These are phyloP conservation scores for Ogataea glucozyma DNA, from an alignment of 805 yeast genomes.

Conservation along the genomic window DNA sequence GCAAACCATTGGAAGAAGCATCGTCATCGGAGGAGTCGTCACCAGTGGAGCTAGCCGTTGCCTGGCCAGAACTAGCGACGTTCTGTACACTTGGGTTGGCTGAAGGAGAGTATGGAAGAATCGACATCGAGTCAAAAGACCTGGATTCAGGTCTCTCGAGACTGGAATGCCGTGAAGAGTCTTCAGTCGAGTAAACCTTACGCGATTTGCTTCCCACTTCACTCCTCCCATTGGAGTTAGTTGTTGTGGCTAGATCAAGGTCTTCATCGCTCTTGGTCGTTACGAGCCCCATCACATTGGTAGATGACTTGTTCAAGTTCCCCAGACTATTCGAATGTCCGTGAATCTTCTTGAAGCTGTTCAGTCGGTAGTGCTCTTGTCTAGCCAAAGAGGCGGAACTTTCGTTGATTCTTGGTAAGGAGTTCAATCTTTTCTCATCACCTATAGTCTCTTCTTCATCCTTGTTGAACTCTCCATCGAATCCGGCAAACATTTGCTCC, in stretches of 20 bases:
- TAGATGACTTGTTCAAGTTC: constrained; percentile 8
- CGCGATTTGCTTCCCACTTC: not conserved
- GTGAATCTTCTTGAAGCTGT: constrained; percentile 21
- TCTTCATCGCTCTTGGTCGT: constrained; percentile 18
- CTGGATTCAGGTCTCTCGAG: constrained; percentile 8
- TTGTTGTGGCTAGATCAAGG: constrained; percentile 1
- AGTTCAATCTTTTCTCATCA: constrained; percentile 20
- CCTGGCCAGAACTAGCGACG: not conserved
- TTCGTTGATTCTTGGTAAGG: constrained; percentile 26
- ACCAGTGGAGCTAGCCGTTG: constrained; percentile 1
- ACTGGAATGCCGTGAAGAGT: constrained; percentile 13
- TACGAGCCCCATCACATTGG: constrained; percentile 6
- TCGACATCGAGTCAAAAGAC: constrained; percentile 19
- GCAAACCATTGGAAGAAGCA: constrained; percentile 11
- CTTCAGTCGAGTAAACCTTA: not conserved
- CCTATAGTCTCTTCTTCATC: constrained; percentile 22
- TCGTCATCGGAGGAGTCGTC: constrained; percentile 10
- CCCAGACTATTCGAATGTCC: constrained; percentile 17
- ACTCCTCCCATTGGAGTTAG: not conserved
- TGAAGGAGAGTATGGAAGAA: constrained; percentile 6
- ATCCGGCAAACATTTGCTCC: constrained; percentile 31
- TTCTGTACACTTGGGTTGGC: not conserved
- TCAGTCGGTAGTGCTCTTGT: constrained; percentile 27
- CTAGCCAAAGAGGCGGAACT: constrained; percentile 31
- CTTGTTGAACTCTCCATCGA: constrained; percentile 28